A percentile compares a stretch with the other conserved stretches of the same genome.
Evolutionary conservation across 2,329 filamentous ascomycete genomes (phyloP).

Genomic region (Penicillium fuscoglaucum): DNA sequence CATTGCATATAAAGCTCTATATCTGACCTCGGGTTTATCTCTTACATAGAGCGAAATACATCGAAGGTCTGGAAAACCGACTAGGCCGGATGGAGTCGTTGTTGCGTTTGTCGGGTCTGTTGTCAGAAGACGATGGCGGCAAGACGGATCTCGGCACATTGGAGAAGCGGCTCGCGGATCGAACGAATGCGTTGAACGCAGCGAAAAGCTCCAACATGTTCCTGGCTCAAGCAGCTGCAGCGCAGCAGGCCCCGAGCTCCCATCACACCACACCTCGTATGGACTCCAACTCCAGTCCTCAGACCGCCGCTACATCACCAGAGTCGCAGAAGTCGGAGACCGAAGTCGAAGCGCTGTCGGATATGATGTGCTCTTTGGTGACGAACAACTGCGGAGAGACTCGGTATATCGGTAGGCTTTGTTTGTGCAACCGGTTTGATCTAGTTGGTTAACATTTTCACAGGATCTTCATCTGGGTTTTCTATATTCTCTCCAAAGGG

Average conservation of each 20-base stretch:
- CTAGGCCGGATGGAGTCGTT: constrained; percentile 94
- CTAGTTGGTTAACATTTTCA: background rate
- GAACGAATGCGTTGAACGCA: constrained; percentile 40
- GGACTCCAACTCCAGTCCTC: constrained; percentile 51
- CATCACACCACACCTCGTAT: constrained; percentile 50
- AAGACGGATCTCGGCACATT: constrained; percentile 84
- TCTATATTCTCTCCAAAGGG: constrained; percentile 98
- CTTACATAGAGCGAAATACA: constrained; percentile 77
- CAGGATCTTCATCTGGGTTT: constrained; percentile 93
- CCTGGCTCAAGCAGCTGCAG: constrained; percentile 27
- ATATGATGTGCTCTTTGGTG: constrained; percentile 98
- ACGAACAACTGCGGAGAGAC: constrained; percentile 95
- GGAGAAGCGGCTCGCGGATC: constrained; percentile 70
- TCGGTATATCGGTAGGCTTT: constrained; percentile 79
- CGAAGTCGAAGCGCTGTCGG: constrained; percentile 83
- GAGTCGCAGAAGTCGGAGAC: constrained; percentile 58
- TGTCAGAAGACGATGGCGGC: constrained; percentile 81
- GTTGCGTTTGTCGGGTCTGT: constrained; percentile 78
- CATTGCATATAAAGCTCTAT: background rate
- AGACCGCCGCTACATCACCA: constrained; percentile 53
- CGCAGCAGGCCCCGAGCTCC: constrained; percentile 36
- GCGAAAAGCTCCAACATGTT: constrained; percentile 36
- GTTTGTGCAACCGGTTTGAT: background rate
- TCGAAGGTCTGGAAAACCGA: constrained; percentile 92
- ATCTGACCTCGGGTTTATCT: constrained; percentile 41